Base-by-base conservation (phyloP, 139 green algal species). In the Chlorella sp. region DNA sequence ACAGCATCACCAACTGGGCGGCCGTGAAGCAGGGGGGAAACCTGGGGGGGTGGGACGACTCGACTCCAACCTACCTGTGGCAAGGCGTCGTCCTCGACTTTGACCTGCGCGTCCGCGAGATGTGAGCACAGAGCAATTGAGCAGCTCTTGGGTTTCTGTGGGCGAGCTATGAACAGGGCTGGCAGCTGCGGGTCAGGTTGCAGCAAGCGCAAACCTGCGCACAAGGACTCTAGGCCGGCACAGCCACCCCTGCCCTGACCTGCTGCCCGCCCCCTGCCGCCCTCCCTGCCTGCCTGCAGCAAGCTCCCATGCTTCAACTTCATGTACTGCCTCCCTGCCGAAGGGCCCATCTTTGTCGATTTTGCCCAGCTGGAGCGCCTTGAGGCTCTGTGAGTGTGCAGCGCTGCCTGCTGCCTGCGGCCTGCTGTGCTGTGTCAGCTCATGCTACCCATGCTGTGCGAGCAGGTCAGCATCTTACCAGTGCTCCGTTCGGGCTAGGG, bases 1-100 rank as follows among this genome's bases (percentile, higher is more conserved):
- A 89, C 85, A 75, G 71, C 71, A 82, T 89, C 69, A 18, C 32
- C 30, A 89, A 89, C 48, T 89, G 85, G 85, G 71, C 40, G 85
- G 42, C n/a, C 7, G 85, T 89, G 30, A 89, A 82, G 42, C 40
- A 32, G 32, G 42, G 1, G 11, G 85, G 85, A 42, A 30, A 89
- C 69, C 21, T 89, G 69, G 69, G 76, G 85, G 85, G 73, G 32
- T 89, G 85, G 85, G 85, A 89, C 85, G 71, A 89, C 57, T 2
- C 71, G n/a, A 61, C 24, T 9, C 71, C 71, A 11, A 36, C 85
- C 71, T 89, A 75, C 48, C 53, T 83, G 21, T 89, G 85, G 85
- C 57, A 21, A 11, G 85, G 85, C 48, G 85, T 89, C 18, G 57
- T 84, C 11, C 71, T 89, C n/a, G 53, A 89, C 73, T 89, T 89